Base-by-base conservation (phyloP, 2,329 filamentous ascomycete genomes). In the Fusarium pseudonygamai region DNA sequence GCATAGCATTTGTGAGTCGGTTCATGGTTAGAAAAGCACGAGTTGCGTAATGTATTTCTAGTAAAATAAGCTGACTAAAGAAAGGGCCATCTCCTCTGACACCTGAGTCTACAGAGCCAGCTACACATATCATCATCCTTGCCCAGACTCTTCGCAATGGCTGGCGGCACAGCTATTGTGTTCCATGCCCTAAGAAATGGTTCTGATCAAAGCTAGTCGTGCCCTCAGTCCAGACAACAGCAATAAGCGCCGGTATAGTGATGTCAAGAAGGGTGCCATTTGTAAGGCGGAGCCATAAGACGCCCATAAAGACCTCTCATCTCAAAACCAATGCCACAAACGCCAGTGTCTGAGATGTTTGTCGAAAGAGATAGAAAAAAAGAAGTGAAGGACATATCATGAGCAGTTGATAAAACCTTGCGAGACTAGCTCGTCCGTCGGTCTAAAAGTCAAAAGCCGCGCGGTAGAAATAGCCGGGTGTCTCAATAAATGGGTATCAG, bases 101-200 rank as follows among this genome's bases (percentile, higher is more conserved):
- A 78, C 67, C 78, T 74, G 59, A 62, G 69, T 79, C 69, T 79
- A 78, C 71, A 77, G 69, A 67, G 60, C 67, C 59, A 69, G 71
- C 67, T 64, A 63, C 72, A 71, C 64, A 72, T 72, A 75, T 70
- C 71, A 64, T 60, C 46, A 71, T 46, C 63, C 56, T 59, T 63
- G 49, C 32, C 40, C 26, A 37, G 60, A 24, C 57, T 40, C 46
- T 58, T 50, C 30, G 26, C 50, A 24, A 28, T 42, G 46, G 30
- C 45, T 57, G 20, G 16, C 32, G 30, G 26, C 20, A 28, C 40
- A 55, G 24, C 34, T 28, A n/a, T n/a, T 42, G 28, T 47, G 34
- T 45, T 47, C 24, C 36, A 37, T 24, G 32, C 45, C 45, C 45
- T 47, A 43, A 45, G 39, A 68, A 36, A 64, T 36, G 18, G 37